Conservation (phyloP, 2,329 filamentous ascomycete species). For the Colletotrichum phormii region DNA sequence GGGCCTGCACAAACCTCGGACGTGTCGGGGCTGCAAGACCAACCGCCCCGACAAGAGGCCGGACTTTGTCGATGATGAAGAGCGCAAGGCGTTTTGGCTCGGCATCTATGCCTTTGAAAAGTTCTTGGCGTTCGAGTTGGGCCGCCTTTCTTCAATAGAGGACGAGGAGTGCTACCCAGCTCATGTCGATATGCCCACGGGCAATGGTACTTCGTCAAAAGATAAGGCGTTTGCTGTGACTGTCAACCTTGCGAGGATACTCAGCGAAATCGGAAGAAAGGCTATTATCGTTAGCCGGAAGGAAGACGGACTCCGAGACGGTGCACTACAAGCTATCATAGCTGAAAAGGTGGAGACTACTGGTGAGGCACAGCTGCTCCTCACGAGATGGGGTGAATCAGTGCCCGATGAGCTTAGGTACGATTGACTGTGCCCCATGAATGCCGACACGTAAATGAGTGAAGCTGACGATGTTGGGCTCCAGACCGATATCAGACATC, state of each 20-base stretch:
- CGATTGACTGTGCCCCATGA: neutral
- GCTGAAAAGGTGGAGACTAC: slow-evolving; percentile 28
- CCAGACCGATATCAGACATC: slow-evolving; percentile 27
- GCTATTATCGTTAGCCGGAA: slow-evolving; percentile 22
- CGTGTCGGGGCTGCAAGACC: neutral
- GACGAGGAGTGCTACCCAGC: slow-evolving; percentile 24
- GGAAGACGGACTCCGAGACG: slow-evolving; percentile 9
- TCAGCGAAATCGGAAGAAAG: slow-evolving; percentile 28
- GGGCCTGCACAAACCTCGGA: slow-evolving; percentile 39
- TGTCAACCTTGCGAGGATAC: slow-evolving; percentile 16
- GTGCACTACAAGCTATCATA: slow-evolving; percentile 12
- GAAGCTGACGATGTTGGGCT: neutral
- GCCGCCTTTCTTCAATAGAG: slow-evolving; percentile 24
- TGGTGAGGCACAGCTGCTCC: slow-evolving; percentile 22
- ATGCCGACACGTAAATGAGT: too few relatives aligned
- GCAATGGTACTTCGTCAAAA: neutral
- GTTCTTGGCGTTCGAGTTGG: slow-evolving; percentile 27
- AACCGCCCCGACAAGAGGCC: neutral
- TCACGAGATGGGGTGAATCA: slow-evolving; percentile 31
- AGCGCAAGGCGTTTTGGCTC: slow-evolving; percentile 18
- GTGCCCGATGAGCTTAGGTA: slow-evolving; percentile 31
- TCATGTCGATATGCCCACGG: neutral
- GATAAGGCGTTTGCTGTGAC: slow-evolving; percentile 12
- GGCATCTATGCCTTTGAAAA: slow-evolving; percentile 25
- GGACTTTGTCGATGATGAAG: slow-evolving; percentile 3